Base-by-base conservation (phyloP, 2,329 filamentous ascomycete genomes). In the Juglanconis sp. region DNA sequence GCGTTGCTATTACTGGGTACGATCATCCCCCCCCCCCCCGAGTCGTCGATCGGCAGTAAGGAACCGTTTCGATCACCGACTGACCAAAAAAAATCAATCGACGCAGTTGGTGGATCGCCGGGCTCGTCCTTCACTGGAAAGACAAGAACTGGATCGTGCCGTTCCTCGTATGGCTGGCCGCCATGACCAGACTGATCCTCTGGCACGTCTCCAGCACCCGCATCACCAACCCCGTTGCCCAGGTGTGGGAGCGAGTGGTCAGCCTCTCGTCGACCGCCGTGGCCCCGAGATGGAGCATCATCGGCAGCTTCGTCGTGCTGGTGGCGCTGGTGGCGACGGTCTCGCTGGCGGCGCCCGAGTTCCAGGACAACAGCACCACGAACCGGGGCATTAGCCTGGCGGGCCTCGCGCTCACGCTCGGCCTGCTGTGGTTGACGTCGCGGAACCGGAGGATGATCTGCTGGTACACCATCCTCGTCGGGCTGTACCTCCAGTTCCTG, bases 401-500 rank as follows among this genome's bases (percentile, higher is more conserved):
- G 62, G 92, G 93, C 31, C 79, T 96, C 17, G 66, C 82, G 4
- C 83, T 96, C 59, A 88, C 94, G 73, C 77, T 96, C 65, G 76
- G 75, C 60, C 60, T 73, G 1, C 85, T 96, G 66, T 95, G 84
- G 74, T 69, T 70, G 13, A 95, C 91, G 1, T 96, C 92, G 46
- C 83, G 79, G 60, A 81, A 92, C 72, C 84, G 89, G 66, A 85
- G 71, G 60, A 72, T 69, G 40, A 79, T 89, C 66, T 82, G 86
- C 65, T 92, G 88, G 88, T 88, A 90, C 69, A 90, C 90, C 1
- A 89, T 97, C 67, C 91, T 96, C 63, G 90, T 90, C 42, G 93
- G 93, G 62, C 95, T 96, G 88, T 79, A 96, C 47, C 81, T 88
- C 10, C 93, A 97, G 74, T 97, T 93, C 76, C 81, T 97, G 70